These are phyloP conservation scores for Colletotrichum chrysophilum DNA, from an alignment of 2,329 filamentous ascomycete species.

Conservation along the genomic window DNA sequence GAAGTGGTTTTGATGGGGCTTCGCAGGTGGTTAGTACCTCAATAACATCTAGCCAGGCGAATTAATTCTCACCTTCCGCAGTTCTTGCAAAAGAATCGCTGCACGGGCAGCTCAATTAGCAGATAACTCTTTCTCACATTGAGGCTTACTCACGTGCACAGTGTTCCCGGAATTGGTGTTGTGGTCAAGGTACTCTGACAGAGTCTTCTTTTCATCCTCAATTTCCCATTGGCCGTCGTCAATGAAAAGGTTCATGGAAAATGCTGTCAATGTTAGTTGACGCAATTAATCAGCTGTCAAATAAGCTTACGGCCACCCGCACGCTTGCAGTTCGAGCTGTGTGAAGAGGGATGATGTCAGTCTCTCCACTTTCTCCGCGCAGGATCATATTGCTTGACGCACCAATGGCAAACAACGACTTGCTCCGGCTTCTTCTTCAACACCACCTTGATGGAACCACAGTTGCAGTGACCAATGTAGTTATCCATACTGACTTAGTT, in stretches of 20 bases:
- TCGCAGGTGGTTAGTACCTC: not conserved
- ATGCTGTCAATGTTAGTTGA: not conserved
- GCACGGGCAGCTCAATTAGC: fast-evolving
- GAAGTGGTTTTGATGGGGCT: not conserved
- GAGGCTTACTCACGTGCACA: not conserved
- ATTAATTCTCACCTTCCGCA: conserved; percentile 2
- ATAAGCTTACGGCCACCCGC: conserved; percentile 8
- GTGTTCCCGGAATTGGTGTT: conserved; percentile 11
- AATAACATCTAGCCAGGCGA: not conserved
- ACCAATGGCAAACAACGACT: conserved; percentile 12
- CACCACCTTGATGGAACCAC: not conserved
- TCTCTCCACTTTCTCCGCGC: not conserved
- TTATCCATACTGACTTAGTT: not conserved
- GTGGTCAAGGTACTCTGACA: conserved; percentile 2
- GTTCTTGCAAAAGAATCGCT: conserved; percentile 11
- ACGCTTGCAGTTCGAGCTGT: conserved; percentile 13
- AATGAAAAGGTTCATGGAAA: conserved; percentile 5
- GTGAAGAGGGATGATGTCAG: not conserved
- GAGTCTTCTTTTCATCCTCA: not conserved
- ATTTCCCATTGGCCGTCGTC: not conserved
- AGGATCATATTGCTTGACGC: not conserved
- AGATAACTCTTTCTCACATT: not conserved
- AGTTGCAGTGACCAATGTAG: conserved; percentile 12
- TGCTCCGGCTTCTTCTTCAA: conserved; percentile 1
- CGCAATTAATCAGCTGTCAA: not conserved